Percentiles rank a stretch among this genome's conserved stretches.
These are phyloP conservation scores for Acacia crassicarpa DNA, from an alignment of 306 rosid species.

Conservation along the genomic window DNA sequence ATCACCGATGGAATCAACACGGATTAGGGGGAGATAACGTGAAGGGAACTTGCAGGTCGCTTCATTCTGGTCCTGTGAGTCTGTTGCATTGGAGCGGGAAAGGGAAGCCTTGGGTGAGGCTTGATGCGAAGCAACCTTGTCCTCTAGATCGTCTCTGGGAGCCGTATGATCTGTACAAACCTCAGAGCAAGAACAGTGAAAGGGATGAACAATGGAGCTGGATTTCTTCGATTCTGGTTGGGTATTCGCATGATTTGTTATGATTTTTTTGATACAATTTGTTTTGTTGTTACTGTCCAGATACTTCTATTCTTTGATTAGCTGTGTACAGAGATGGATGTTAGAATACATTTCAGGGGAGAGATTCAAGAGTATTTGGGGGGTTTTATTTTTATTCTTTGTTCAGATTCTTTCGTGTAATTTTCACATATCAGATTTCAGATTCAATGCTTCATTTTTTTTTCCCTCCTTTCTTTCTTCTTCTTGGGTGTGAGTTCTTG, in stretches of 20 bases:
- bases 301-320: conserved; percentile 34
- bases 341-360: background rate
- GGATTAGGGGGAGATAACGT: conserved; percentile 73
- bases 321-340: conserved; percentile 42
- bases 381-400: background rate
- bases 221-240: conserved; percentile 32
- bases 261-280: conserved; percentile 32
- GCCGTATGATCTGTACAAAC: conserved; percentile 59
- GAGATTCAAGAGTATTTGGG: background rate
- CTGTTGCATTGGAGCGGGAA: conserved; percentile 76
- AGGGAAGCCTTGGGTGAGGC: conserved; percentile 75
- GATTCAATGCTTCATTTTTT: background rate
- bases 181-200: conserved; percentile 4
- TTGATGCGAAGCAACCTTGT: conserved; percentile 55
- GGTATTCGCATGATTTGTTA: conserved; percentile 34
- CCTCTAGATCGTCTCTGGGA: conserved; percentile 59
- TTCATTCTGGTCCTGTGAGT: conserved; percentile 72
- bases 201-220: conserved; percentile 18
- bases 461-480: background rate
- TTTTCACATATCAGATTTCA: background rate
- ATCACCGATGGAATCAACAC: conserved; percentile 70
- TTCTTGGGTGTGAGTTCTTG: conserved; percentile 12
- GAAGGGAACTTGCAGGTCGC: conserved; percentile 59
- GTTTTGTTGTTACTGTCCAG: conserved; percentile 13
- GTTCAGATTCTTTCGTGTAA: background rate